Conservation (phyloP, 2,329 filamentous ascomycete genomes). For the Balansia obtecta region DNA sequence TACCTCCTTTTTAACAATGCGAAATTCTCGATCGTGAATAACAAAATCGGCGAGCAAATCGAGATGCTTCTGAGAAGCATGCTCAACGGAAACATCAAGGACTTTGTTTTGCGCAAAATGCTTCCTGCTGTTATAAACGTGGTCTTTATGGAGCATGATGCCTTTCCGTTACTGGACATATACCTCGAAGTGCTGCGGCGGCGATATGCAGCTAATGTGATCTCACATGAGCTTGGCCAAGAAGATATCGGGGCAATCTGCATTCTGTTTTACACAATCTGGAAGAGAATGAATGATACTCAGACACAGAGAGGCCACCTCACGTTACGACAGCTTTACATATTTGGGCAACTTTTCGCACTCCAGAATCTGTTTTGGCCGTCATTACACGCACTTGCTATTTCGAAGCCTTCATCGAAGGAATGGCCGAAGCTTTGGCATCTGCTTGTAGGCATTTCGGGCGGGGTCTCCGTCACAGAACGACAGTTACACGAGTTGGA, state of each 20-base stretch:
- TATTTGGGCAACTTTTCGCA: constrained; percentile 16
- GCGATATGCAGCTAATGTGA: constrained; percentile 20
- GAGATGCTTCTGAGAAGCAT: constrained; percentile 35
- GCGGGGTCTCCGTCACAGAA: constrained; percentile 11
- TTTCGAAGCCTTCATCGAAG: constrained; percentile 4
- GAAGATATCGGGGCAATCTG: constrained; percentile 21
- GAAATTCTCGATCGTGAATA: constrained; percentile 38
- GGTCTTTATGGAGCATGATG: constrained; percentile 19
- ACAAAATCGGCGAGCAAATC: constrained; percentile 33
- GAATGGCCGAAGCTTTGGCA: constrained; percentile 11
- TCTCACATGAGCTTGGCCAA: constrained; percentile 25
- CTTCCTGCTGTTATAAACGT: constrained; percentile 38
- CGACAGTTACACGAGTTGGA: constrained; percentile 8
- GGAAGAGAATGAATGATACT: constrained; percentile 17
- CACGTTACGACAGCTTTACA: constrained; percentile 14
- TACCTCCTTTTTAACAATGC: constrained; percentile 46
- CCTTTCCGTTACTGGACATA: constrained; percentile 37
- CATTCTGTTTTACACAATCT: constrained; percentile 18
- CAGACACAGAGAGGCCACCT: constrained; percentile 10
- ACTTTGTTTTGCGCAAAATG: constrained; percentile 39
- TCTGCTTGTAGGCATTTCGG: constrained; percentile 9
- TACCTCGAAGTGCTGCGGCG: constrained; percentile 32
- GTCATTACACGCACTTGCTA: constrained; percentile 13
- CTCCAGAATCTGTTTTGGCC: constrained; percentile 20
- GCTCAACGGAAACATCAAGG: constrained; percentile 28